Conservation (phyloP, 2,329 filamentous ascomycete species). For the Colletotrichum zoysiae region DNA sequence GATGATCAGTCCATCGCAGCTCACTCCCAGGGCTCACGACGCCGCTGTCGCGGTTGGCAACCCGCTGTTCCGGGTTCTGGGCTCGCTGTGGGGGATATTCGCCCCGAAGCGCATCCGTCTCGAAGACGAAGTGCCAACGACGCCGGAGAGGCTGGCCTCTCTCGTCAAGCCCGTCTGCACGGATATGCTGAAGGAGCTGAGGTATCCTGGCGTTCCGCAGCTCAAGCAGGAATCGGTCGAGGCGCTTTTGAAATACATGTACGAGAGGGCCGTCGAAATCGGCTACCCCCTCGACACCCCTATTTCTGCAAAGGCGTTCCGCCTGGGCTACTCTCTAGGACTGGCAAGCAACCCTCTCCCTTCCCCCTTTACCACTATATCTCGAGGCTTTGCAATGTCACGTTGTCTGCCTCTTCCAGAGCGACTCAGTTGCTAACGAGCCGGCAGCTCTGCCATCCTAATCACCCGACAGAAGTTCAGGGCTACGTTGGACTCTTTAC, state of each 20-base stretch:
- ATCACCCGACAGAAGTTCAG: conserved; percentile 41
- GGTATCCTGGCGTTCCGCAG: conserved; percentile 40
- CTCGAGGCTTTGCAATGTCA: neutral
- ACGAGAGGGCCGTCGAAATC: conserved; percentile 42
- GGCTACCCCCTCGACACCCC: conserved; percentile 42
- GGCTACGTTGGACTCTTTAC: conserved; percentile 44
- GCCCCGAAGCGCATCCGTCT: conserved; percentile 18
- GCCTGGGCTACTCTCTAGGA: conserved; percentile 42
- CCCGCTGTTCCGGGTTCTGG: conserved; percentile 19
- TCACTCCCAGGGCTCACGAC: conserved; percentile 22
- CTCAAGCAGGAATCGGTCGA: conserved; percentile 41
- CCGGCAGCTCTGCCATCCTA: conserved; percentile 44
- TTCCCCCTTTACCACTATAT: neutral
- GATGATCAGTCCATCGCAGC: conserved; percentile 20
- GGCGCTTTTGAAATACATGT: conserved; percentile 42
- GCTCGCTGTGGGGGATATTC: conserved; percentile 25
- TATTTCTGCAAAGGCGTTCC: conserved; percentile 43
- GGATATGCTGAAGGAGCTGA: conserved; percentile 31
- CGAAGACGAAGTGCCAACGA: conserved; percentile 31
- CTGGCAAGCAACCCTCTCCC: conserved; percentile 28
- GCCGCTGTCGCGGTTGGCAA: conserved; percentile 10
- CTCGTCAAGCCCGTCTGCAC: conserved; percentile 31
- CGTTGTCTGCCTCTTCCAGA: neutral
- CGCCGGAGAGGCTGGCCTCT: conserved; percentile 29
- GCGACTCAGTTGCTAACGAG: conserved; percentile 23